A percentile compares a stretch with the other conserved stretches of the same genome.
Evolutionary conservation across 148 eudicot genomes (phyloP).

Genomic region (Silene conica): DNA sequence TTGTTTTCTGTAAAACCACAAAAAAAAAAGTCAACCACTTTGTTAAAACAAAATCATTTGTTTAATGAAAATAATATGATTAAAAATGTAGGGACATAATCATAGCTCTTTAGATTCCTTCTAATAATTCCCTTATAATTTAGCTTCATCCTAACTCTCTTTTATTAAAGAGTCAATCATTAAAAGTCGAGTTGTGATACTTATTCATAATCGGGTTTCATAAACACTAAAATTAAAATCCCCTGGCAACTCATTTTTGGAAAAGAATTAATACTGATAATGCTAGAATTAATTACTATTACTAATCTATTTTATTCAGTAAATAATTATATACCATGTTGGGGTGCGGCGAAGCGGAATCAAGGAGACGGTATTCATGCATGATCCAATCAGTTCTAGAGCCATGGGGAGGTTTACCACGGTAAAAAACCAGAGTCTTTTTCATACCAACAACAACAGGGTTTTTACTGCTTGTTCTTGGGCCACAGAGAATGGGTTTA

Average conservation of each 20-base stretch:
- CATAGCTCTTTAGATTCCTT: conserved; percentile 28
- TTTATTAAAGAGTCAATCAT: conserved; percentile 6
- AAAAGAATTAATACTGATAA: too few species aligned
- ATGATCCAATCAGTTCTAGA: conserved; percentile 87
- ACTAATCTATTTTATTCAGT: too few species aligned
- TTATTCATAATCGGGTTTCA: too few species aligned
- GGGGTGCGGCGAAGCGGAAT: not conserved
- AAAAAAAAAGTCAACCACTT: conserved; percentile 18
- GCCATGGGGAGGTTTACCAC: conserved; percentile 87
- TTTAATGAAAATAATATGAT: conserved; percentile 27
- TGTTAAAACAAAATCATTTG: conserved; percentile 8
- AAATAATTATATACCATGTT: not conserved
- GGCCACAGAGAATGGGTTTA: conserved; percentile 42
- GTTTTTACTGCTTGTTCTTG: conserved; percentile 5
- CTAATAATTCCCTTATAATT: conserved; percentile 32
- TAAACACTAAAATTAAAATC: too few species aligned
- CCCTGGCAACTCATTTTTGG: too few species aligned
- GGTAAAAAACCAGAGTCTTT: conserved; percentile 86
- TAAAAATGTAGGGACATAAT: conserved; percentile 24
- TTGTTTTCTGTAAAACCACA: conserved; percentile 24
- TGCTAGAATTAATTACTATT: too few species aligned
- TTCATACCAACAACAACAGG: conserved; percentile 65
- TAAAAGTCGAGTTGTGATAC: too few species aligned
- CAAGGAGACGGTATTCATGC: conserved; percentile 79
- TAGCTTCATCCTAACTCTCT: not conserved